These are phyloP conservation scores for Amauroascus niger DNA, from an alignment of 2,329 filamentous ascomycete species.

Conservation along the genomic window DNA sequence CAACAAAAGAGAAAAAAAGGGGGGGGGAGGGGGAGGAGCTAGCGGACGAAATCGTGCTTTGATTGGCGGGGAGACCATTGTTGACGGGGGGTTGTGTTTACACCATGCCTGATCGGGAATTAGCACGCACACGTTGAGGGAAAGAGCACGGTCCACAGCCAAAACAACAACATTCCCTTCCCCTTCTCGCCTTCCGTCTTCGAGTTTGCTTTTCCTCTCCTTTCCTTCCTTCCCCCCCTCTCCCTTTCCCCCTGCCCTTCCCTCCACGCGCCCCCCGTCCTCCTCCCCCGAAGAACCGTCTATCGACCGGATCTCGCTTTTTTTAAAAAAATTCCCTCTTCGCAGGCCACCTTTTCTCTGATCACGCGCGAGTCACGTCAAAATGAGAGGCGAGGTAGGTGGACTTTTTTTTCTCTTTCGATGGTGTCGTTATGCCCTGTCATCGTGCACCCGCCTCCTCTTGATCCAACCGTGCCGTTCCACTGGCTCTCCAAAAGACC, in stretches of 20 bases:
- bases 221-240: constrained; percentile 1
- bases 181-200: not conserved
- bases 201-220: not conserved
- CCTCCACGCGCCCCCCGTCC: not conserved
- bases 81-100: constrained; percentile 6
- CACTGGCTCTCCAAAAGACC: constrained; percentile 14
- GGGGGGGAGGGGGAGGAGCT: constrained; percentile 1
- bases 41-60: not conserved
- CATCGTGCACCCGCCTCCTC: constrained; percentile 15
- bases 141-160: constrained; percentile 7
- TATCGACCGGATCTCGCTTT: not conserved
- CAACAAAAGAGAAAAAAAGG: not conserved
- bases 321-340: not conserved
- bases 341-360: not conserved
- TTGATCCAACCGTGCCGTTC: constrained; percentile 18
- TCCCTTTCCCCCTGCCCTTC: not conserved
- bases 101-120: constrained; percentile 12
- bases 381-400: constrained; percentile 32
- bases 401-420: too few relatives aligned
- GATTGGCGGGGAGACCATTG: constrained; percentile 5
- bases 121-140: constrained; percentile 17
- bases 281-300: not conserved
- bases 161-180: constrained; percentile 9
- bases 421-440: constrained; percentile 3
- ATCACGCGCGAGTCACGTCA: constrained; percentile 15